phyloP scores from a whole-genome alignment of 805 yeast species.

The Wickerhamomyces mucosus region DNA sequence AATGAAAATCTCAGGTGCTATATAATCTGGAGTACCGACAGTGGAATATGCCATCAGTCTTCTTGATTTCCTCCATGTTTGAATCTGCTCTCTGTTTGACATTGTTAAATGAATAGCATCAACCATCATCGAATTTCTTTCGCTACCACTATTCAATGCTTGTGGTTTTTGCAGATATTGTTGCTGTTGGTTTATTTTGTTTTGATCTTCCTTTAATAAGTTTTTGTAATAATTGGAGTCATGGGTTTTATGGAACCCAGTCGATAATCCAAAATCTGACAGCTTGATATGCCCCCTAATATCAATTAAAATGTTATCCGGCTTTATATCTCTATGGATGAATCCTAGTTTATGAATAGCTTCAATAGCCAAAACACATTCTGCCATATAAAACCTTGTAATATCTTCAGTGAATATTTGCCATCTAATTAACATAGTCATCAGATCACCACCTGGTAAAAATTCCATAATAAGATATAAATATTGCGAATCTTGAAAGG shows the following conservation, averaged over 20 bases:
- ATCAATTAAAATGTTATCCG: slow-evolving; percentile 88
- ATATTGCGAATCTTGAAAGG: slow-evolving; percentile 88
- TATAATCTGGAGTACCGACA: slow-evolving; percentile 98
- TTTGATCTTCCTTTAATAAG: slow-evolving; percentile 55
- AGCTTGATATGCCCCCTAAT: slow-evolving; percentile 82
- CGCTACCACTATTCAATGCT: slow-evolving; percentile 21
- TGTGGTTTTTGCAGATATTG: slow-evolving; percentile 25
- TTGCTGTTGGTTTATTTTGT: slow-evolving; percentile 6
- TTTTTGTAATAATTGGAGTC: slow-evolving; percentile 88
- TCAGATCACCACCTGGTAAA: slow-evolving; percentile 98
- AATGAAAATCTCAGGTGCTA: slow-evolving; percentile 88
- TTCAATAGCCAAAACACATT: slow-evolving; percentile 93
- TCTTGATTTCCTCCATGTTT: slow-evolving; percentile 64
- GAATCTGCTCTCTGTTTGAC: slow-evolving; percentile 83
- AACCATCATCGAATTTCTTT: slow-evolving; percentile 75
- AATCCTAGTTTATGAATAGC: slow-evolving; percentile 92
- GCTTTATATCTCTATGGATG: slow-evolving; percentile 95
- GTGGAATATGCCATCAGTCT: slow-evolving; percentile 88
- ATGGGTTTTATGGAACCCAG: slow-evolving; percentile 89
- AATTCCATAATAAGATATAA: slow-evolving; percentile 97
- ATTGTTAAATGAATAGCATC: slow-evolving; percentile 94
- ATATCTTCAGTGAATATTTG: slow-evolving; percentile 91
- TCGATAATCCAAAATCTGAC: slow-evolving; percentile 95
- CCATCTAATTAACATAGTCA: slow-evolving; percentile 88
- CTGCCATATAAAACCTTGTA: slow-evolving; percentile 90